Base-by-base conservation (phyloP, 2,329 filamentous ascomycete genomes). In the Pestalotiopsis sp. region DNA sequence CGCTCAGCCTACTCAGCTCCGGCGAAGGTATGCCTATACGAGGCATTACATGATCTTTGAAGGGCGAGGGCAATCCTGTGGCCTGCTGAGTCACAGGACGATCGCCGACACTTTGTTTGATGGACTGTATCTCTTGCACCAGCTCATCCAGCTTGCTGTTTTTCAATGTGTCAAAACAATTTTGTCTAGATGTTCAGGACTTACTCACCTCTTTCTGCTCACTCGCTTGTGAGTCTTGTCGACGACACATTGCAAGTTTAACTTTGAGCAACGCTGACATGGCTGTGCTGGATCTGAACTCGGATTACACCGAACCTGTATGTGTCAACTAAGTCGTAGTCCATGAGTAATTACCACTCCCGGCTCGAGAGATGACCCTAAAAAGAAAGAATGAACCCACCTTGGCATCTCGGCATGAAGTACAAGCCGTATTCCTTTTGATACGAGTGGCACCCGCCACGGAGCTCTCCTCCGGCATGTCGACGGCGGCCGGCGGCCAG, bases 121-220 rank as follows among this genome's bases (percentile, higher is more conserved):
- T 87, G 73, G 78, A 84, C 70, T 80, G 82, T n/a, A 88, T 81
- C 73, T 87, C 85, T 68, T 85, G 82, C 64, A 84, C 85, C 4
- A 88, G 78, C 69, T 85, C 82, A 70, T 88, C 86, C 3, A 88
- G 78, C 73, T 88, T 88, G 71, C 86, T 87, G 66, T 61, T 64
- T n/a, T 56, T n/a, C 17, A 6, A 44, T 24, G 17, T 55, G 56
- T 64, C 35, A 69, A 40, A 63, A 10, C 3, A n/a, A 10, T 13
- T n/a, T 22, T 38, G 7, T 14, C 13, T 11, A 9, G 13, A 4
- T 24, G 22, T 14, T 20, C 9, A 13, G 35, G 22, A 26, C 14
- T 4, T 44, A 66, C 73, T 64, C 68, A 75, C 76, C 75, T 78
- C 68, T 73, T 76, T 52, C 76, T 73, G 52, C 75, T 77, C 65